These are phyloP conservation scores for Knoxdaviesia capensis DNA, from an alignment of 2,329 filamentous ascomycete species.

Conservation along the genomic window DNA sequence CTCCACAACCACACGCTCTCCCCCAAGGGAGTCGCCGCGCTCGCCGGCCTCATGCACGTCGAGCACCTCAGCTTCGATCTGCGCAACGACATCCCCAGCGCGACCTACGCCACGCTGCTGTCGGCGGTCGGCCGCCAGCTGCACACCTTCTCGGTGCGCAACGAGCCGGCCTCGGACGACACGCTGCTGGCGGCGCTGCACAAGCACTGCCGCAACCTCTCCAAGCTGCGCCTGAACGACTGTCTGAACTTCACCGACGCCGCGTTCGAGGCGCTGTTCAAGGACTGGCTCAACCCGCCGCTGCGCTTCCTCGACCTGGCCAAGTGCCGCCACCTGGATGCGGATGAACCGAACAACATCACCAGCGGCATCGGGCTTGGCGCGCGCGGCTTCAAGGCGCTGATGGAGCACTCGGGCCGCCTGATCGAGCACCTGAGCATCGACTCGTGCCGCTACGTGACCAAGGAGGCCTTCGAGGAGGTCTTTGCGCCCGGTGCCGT, in stretches of 20 bases:
- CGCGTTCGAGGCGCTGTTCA: constrained; percentile 55
- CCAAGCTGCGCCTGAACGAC: constrained; percentile 64
- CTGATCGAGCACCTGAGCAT: constrained; percentile 50
- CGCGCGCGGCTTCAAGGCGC: constrained; percentile 51
- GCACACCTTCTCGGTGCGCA: constrained; percentile 58
- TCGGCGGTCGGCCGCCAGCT: constrained; percentile 41
- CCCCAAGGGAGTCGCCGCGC: constrained; percentile 40
- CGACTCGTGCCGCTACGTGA: constrained; percentile 71
- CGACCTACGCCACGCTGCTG: constrained; percentile 41
- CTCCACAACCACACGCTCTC: constrained; percentile 60
- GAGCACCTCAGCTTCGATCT: constrained; percentile 59
- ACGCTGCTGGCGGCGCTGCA: constrained; percentile 51
- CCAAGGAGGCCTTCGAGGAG: constrained; percentile 47
- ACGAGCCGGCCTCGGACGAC: constrained; percentile 47
- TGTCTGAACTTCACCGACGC: constrained; percentile 58
- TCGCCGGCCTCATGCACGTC: constrained; percentile 42
- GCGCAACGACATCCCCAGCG: constrained; percentile 31
- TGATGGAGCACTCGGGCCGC: constrained; percentile 67
- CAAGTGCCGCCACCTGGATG: constrained; percentile 59
- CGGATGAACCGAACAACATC: constrained; percentile 44
- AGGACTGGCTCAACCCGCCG: constrained; percentile 51
- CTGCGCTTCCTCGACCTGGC: constrained; percentile 55
- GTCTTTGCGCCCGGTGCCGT: constrained; percentile 40
- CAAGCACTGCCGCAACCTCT: constrained; percentile 42
- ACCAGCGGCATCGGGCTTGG: constrained; percentile 52